Base-by-base conservation (phyloP, 768 basidiomycete species). In the Kwoniella dendrophila region DNA sequence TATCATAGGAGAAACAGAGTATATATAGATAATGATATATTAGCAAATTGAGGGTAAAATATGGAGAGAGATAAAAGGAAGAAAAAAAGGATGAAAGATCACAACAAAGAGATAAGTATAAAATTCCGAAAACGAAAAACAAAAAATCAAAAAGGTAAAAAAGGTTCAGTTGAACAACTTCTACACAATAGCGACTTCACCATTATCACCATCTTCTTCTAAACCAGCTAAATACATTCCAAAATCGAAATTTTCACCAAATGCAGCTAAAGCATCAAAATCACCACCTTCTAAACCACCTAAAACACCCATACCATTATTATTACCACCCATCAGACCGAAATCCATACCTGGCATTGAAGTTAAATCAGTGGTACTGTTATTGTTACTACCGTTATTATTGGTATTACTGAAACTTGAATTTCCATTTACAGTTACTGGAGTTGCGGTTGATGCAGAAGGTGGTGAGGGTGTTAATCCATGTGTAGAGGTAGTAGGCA, bases 231-330 rank as follows among this genome's bases (percentile, higher is more conserved):
- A 56, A 44, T 70, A 72, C 66, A 67, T 36, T 10, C 55, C 60
- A 48, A 72, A 72, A 51, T 75, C 73, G 47, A 75, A 75, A 30
- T 59, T 62, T n/a, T 58, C 60, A 20, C 59, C 56, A 30, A 69
- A 66, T 36, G 59, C 52, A 29, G 56, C 58, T 18, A 63, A 47
- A 10, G 49, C 53, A 47, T 74, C 72, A 40, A 71, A 69, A 49
- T 74, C 64, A 22, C 47, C 65, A 12, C 60, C 53, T 16, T 54
- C 60, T 16, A 62, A 38, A 33, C 60, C 60, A 41, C 50, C 50
- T 20, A 62, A 30, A 16, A 62, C 48, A 7, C 59, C 59, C 44
- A 54, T 45, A 20, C 58, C 58, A 2, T 36, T 36, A 26, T 26
- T 33, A 22, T 50, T 50, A 11, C 34, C 34, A 11, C 36, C 38